Base-by-base conservation (phyloP, 306 rosid genomes). In the Vigna reflexopilosa region DNA sequence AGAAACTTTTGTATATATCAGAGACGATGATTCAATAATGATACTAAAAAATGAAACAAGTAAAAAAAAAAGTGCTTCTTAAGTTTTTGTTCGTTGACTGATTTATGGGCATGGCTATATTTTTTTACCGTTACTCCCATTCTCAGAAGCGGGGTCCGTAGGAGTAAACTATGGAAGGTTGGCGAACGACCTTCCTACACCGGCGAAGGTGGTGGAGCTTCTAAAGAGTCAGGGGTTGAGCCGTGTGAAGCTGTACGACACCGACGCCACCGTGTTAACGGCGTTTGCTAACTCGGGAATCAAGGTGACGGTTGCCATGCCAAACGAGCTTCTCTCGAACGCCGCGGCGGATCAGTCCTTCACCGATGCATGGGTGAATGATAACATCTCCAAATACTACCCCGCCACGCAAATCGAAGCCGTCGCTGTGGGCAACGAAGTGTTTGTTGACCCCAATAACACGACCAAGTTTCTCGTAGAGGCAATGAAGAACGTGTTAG, bases 401-500 rank as follows among this genome's bases (percentile, higher is more conserved):
- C 98, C 98, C 0, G 77, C 86, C 54, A 92, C 97, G 8, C 75
- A 89, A 48, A 86, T 91, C 62, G 87, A 85, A 67, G 91, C 96
- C 90, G 84, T 94, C 9, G 93, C 96, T 16, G 88, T 94, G 16
- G 98, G 98, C 0, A 94, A 94, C 77, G 98, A 94, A 70, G 98
- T 92, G 17, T 92, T 94, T 72, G 93, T 45, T 2, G 94, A 90
- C 87, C 90, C 93, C 0, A 86, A 83, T 28, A 90, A 87, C 88
- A 85, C 86, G 1, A 89, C 97, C 8, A 26, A 75, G 0, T 90
- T 76, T 88, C 94, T 94, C 48, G 87, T 94, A 8, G 85, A 93
- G 36, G 98, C 98, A 17, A 88, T 94, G 86, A 89, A 89, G 30
- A 94, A 90, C 86, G 67, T 94, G 4, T 76, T 86, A 10, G 28